Percentiles rank a stretch among this genome's conserved stretches.
Conservation (phyloP, 805 yeast species). For the Metschnikowia cerradonensis region DNA sequence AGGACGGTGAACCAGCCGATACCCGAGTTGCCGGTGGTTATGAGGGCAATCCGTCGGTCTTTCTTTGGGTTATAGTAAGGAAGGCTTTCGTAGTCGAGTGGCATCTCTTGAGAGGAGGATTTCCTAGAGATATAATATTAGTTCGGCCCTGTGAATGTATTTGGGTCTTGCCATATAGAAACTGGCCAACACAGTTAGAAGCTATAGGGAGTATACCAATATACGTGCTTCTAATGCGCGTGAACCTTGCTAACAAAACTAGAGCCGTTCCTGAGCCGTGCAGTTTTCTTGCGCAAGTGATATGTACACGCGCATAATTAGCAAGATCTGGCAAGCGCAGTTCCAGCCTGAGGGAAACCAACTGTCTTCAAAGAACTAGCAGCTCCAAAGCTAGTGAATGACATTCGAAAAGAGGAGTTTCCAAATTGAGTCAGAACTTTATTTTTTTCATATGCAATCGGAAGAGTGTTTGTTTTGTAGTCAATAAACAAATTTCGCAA, state of each 20-base stretch:
- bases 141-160: background rate
- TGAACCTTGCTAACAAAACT: background rate
- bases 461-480: too few species aligned
- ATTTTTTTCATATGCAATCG: too few species aligned
- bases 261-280: background rate
- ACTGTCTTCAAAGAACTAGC: background rate
- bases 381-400: background rate
- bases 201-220: background rate
- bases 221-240: background rate
- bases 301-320: background rate
- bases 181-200: background rate
- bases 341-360: background rate
- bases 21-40: slow-evolving; percentile 82
- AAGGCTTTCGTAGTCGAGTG: slow-evolving; percentile 23
- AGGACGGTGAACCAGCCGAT: slow-evolving; percentile 74
- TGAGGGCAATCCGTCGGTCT: slow-evolving; percentile 60
- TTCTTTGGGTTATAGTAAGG: slow-evolving; percentile 59
- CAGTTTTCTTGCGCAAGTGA: slow-evolving; percentile 2
- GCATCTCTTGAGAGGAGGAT: slow-evolving; percentile 4
- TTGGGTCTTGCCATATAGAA: background rate
- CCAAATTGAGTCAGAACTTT: too few species aligned
- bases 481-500: too few species aligned
- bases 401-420: too few species aligned
- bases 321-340: background rate
- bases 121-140: background rate